Evolutionary conservation across 768 basidiomycete species (phyloP).

Genomic region (Panus rudis): DNA sequence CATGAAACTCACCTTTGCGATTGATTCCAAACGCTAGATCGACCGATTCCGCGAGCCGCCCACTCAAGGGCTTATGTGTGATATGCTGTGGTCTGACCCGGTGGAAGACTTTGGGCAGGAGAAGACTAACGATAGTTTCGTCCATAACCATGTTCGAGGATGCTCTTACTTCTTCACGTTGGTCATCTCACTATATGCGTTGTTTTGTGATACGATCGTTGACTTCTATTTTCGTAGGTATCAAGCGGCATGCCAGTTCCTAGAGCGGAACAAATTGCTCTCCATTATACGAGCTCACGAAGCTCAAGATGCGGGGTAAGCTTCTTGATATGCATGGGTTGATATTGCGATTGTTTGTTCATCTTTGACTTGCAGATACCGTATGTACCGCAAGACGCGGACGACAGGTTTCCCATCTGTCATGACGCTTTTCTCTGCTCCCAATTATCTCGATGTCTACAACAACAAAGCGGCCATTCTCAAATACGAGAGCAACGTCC

Average conservation of each 20-base stretch:
- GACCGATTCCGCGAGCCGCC: constrained; percentile 99
- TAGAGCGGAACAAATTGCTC: constrained; percentile 93
- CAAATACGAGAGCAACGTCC: constrained; percentile 98
- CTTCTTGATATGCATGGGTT: constrained; percentile 8
- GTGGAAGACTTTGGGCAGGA: constrained; percentile 96
- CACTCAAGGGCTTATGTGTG: constrained; percentile 96
- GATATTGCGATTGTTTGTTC: constrained; percentile 5
- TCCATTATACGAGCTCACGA: constrained; percentile 98
- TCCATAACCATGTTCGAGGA: constrained; percentile 95
- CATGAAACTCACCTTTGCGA: background rate
- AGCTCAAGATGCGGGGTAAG: constrained; percentile 95
- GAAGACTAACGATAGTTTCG: constrained; percentile 82
- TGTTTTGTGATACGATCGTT: constrained; percentile 1
- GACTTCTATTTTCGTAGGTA: constrained; percentile 44
- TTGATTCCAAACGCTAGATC: constrained; percentile 43
- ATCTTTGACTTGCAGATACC: constrained; percentile 49
- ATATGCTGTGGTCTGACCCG: constrained; percentile 97
- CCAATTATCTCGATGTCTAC: constrained; percentile 97
- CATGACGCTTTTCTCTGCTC: constrained; percentile 99
- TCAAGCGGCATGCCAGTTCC: constrained; percentile 93
- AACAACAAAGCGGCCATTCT: constrained; percentile 99
- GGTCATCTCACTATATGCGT: constrained; percentile 7
- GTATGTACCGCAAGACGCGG: constrained; percentile 99
- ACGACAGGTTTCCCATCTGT: constrained; percentile 98
- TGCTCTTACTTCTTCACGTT: constrained; percentile 92